Evolutionary conservation across 495 filamentous ascomycete species (phyloP), one percentile per base, ranked within the genome.

Genomic region (Delitschia confertaspora): DNA sequence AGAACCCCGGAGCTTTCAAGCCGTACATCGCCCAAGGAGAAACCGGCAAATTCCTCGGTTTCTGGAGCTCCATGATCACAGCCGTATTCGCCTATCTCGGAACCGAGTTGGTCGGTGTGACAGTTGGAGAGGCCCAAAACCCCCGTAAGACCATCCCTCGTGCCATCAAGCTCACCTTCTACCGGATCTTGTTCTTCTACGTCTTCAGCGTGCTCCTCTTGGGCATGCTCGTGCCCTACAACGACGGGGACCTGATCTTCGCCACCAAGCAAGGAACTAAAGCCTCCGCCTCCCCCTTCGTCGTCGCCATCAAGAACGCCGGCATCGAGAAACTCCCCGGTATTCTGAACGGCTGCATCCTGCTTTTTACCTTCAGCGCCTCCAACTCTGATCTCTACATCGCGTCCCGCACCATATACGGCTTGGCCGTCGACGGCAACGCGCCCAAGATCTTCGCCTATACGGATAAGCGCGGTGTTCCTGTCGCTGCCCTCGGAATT

Each of bases 301-400:
- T 82, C 5, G 69, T 77, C 9, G 78, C 76, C 20, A 75, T 81
- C 51, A 36, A 64, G 38, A 49, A 72, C 9, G 68, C 74, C 1
- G 68, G 69, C 2, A 78, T 82, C 45, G 61, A 66, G 0, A 51
- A 57, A 1, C 64, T 82, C 18, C 68, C 73, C 2, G 66, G 71
- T 19, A 70, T 82, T 39, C 42, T 82, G 30, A 82, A 82, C 54
- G 78, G 64, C 8, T 75, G 76, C 51, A 83, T 91, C 33, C 66
- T 89, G n/a, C 51, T 84, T 32, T 88, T 87, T 56, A 85, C 84
- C 44, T 76, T 87, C 61, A 82, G 76, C 10, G 84, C 85, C 19
- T 74, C 83, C 39, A 89, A 89, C 67, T 86, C 73, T 34, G 78
- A 81, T 58, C 66, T 82, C 24, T 94, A 91, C 69, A 88, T 89